phyloP scores from a whole-genome alignment of 2,329 filamentous ascomycete genomes.

The Xylaria sp. region DNA sequence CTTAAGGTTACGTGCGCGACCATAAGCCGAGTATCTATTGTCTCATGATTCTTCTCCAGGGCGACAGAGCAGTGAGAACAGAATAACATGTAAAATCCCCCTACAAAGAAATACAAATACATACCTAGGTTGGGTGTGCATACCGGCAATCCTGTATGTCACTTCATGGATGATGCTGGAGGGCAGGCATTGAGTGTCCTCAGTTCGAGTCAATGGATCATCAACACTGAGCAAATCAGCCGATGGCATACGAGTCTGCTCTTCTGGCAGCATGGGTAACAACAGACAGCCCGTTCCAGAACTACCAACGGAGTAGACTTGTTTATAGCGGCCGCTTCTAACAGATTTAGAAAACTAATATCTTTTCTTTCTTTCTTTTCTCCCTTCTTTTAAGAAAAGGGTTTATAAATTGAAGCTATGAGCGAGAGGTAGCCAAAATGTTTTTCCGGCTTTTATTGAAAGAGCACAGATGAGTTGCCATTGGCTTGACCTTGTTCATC shows the following conservation, averaged over 20 bases:
- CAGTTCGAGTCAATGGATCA: not conserved
- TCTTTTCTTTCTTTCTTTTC: no score
- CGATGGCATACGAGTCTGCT: not conserved
- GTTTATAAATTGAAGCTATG: not conserved
- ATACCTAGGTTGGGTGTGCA: not conserved
- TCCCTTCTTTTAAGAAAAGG: no score
- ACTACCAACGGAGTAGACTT: not conserved
- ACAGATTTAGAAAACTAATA: not conserved
- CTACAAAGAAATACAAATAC: not conserved
- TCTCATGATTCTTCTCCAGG: not conserved
- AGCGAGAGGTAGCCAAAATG: not conserved
- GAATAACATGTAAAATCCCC: not conserved
- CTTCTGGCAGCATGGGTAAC: not conserved
- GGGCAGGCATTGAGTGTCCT: not conserved
- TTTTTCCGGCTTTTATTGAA: not conserved
- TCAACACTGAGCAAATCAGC: not conserved
- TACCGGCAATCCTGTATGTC: not conserved
- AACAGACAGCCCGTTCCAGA: not conserved
- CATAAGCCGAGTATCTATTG: not conserved
- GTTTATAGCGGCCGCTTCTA: not conserved
- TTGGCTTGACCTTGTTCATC: constrained; percentile 7
- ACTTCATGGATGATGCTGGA: constrained; percentile 9
- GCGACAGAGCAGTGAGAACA: not conserved
- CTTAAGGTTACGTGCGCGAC: no score
- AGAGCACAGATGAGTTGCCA: not conserved